Evolutionary conservation across 1,139 yeast genomes (phyloP).

Genomic region (Taphrina communis): DNA sequence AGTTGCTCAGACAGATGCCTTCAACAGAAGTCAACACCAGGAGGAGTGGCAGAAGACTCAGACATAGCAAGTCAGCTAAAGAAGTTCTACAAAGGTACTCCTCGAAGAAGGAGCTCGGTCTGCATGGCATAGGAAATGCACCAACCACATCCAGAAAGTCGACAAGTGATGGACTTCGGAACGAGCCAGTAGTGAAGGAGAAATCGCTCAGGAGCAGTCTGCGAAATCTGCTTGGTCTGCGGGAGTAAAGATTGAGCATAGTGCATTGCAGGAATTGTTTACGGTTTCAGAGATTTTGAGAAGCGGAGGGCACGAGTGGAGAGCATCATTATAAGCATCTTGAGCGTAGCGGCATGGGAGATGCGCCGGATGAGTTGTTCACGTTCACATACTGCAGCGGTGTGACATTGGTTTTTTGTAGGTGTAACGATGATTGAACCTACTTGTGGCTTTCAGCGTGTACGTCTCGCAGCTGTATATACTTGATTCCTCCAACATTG

Average conservation of each 20-base stretch:
- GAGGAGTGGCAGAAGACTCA: not conserved
- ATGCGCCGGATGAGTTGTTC: no score
- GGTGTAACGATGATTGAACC: no score
- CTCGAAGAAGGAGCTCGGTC: not conserved
- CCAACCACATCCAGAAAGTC: not conserved
- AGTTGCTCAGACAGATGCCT: constrained; percentile 6
- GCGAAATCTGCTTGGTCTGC: constrained; percentile 3
- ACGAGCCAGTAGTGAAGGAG: not conserved
- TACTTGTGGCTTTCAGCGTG: no score
- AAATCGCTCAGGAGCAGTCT: not conserved
- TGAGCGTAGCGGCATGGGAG: no score
- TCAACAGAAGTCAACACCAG: not conserved
- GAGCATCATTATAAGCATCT: not conserved
- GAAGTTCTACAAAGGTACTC: constrained; percentile 12
- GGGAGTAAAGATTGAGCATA: not conserved
- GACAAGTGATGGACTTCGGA: not conserved
- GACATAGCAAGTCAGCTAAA: constrained; percentile 17
- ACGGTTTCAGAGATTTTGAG: not conserved
- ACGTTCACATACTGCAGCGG: no score
- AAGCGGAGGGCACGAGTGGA: not conserved
- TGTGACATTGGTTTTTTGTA: no score
- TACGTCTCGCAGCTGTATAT: no score
- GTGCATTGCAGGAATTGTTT: not conserved
- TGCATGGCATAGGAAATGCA: not conserved
- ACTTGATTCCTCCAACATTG: no score